Conservation (phyloP, 2,329 filamentous ascomycete species). For the Epichloe elymi region DNA sequence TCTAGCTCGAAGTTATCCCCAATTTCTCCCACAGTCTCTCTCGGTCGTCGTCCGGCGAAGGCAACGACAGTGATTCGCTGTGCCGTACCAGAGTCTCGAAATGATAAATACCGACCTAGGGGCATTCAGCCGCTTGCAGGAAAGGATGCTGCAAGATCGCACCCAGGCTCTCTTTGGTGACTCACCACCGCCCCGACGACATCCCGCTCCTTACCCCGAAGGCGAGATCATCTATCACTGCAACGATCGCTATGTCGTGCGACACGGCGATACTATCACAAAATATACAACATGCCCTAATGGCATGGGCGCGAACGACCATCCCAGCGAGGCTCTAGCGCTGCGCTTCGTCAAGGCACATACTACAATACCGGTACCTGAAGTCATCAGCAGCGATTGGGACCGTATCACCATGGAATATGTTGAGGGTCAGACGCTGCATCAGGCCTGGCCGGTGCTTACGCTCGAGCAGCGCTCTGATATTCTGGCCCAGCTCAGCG, state of each 20-base stretch:
- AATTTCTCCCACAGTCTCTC: too few species aligned
- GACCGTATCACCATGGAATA: slow-evolving; percentile 16
- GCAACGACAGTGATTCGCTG: too few species aligned
- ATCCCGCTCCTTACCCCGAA: slow-evolving; percentile 10
- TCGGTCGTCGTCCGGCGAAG: too few species aligned
- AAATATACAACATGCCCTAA: slow-evolving; percentile 11
- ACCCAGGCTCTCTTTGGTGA: slow-evolving; percentile 1
- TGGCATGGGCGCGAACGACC: slow-evolving; percentile 7
- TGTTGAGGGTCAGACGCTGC: slow-evolving; percentile 14
- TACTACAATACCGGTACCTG: slow-evolving; percentile 14
- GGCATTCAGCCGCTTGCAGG: neutral
- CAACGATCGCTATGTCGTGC: slow-evolving; percentile 5
- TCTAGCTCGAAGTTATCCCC: too few species aligned
- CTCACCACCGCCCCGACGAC: slow-evolving; percentile 8
- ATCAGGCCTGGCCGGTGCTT: slow-evolving; percentile 1
- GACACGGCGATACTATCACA: slow-evolving; percentile 9
- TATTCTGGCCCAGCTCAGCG: neutral
- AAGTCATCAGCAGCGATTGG: slow-evolving; percentile 14
- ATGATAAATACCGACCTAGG: neutral
- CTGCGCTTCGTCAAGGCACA: too few species aligned
- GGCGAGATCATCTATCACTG: slow-evolving; percentile 10
- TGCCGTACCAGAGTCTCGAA: too few species aligned
- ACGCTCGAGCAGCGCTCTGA: neutral
- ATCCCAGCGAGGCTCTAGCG: neutral
- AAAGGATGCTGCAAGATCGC: neutral